phyloP scores from a whole-genome alignment of 495 filamentous ascomycete species.

The Tuber aestivum region DNA sequence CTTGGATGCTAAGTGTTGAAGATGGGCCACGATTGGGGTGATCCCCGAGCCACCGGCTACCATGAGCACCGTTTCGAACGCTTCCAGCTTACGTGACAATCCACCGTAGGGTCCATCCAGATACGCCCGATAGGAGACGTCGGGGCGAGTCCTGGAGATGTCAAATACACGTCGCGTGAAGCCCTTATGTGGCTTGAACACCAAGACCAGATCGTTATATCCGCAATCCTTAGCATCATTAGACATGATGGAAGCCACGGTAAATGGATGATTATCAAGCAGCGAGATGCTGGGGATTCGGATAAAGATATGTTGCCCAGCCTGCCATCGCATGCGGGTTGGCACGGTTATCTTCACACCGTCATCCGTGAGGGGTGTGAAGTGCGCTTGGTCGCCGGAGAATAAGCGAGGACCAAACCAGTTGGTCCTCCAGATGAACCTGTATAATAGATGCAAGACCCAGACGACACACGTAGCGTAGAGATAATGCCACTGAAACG shows the following conservation, averaged over 20 bases:
- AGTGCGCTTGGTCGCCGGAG: constrained; percentile 78
- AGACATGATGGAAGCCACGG: constrained; percentile 82
- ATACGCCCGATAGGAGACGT: constrained; percentile 81
- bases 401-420: constrained; percentile 72
- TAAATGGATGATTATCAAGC: constrained; percentile 92
- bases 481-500: constrained; percentile 66
- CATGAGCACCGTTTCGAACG: constrained; percentile 87
- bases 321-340: constrained; percentile 85
- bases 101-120: constrained; percentile 93
- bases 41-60: constrained; percentile 93
- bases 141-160: constrained; percentile 73
- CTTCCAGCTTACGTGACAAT: constrained; percentile 82
- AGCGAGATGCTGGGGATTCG: constrained; percentile 85
- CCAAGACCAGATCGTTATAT: constrained; percentile 79
- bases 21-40: constrained; percentile 83
- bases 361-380: constrained; percentile 82
- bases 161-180: constrained; percentile 77
- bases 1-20: constrained; percentile 85
- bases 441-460: constrained; percentile 57
- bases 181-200: constrained; percentile 84
- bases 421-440: constrained; percentile 65
- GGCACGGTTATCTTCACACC: constrained; percentile 90
- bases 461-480: constrained; percentile 77
- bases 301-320: constrained; percentile 91
- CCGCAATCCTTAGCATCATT: constrained; percentile 53